Evolutionary conservation across 495 filamentous ascomycete species (phyloP).

Genomic region (Penicillium arizonense): DNA sequence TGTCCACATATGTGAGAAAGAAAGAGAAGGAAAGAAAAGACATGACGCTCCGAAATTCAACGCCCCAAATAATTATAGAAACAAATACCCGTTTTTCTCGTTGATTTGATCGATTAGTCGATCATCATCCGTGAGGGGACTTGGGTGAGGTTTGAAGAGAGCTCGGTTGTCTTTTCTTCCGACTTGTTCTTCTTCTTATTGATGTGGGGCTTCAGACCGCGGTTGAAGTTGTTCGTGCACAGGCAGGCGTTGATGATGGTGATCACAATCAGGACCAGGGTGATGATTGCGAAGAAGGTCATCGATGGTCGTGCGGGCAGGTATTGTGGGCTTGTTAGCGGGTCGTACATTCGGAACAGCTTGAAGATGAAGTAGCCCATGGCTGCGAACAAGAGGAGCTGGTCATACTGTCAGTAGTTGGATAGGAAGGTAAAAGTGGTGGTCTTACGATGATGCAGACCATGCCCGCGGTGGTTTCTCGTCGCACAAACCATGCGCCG

Average conservation of each 20-base stretch:
- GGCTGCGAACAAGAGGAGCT: constrained; percentile 81
- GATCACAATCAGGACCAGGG: constrained; percentile 78
- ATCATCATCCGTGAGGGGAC: constrained; percentile 82
- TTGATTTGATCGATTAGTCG: constrained; percentile 51
- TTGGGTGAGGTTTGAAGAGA: constrained; percentile 50
- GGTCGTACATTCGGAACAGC: constrained; percentile 88
- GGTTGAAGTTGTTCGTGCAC: constrained; percentile 88
- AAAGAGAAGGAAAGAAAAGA: constrained; percentile 6
- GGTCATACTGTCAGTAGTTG: constrained; percentile 18
- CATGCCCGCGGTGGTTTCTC: constrained; percentile 80
- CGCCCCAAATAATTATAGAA: constrained; percentile 13
- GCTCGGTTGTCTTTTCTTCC: constrained; percentile 76
- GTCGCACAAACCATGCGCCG: constrained; percentile 80
- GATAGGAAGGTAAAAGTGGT: background rate
- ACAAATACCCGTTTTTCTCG: constrained; percentile 9
- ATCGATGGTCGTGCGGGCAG: constrained; percentile 71
- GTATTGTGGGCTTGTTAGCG: constrained; percentile 54
- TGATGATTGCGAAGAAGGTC: constrained; percentile 92
- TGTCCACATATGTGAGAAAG: constrained; percentile 4
- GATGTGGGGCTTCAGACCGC: constrained; percentile 86
- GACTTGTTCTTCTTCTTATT: constrained; percentile 56
- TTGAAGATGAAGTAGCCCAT: constrained; percentile 99
- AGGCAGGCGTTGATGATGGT: constrained; percentile 87
- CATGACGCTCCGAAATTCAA: constrained; percentile 14
- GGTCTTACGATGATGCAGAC: constrained; percentile 63